phyloP scores from a whole-genome alignment of 2,329 filamentous ascomycete genomes.

The Hypocreales sp. region DNA sequence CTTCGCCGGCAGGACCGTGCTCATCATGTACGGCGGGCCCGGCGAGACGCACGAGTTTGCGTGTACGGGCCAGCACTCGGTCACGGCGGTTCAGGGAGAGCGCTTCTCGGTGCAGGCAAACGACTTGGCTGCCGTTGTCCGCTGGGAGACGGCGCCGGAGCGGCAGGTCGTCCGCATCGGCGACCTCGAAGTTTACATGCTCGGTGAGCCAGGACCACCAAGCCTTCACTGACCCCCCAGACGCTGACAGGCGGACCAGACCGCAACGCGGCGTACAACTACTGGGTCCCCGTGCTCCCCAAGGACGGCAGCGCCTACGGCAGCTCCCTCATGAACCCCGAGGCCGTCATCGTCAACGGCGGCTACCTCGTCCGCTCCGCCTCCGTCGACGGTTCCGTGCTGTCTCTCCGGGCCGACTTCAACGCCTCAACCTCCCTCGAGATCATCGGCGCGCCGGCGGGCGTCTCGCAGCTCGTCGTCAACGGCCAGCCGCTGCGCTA shows the following conservation, averaged over 20 bases:
- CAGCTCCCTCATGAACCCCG: slow-evolving; percentile 17
- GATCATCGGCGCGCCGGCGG: slow-evolving; percentile 44
- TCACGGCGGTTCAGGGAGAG: slow-evolving; percentile 11
- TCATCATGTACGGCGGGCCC: slow-evolving; percentile 48
- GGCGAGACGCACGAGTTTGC: slow-evolving; percentile 49
- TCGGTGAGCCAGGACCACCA: slow-evolving; percentile 11
- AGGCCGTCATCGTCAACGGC: slow-evolving; percentile 42
- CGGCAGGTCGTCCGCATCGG: slow-evolving; percentile 16
- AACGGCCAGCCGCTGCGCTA: slow-evolving; percentile 23
- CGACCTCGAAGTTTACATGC: slow-evolving; percentile 25
- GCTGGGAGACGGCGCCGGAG: slow-evolving; percentile 14
- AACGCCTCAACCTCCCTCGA: slow-evolving; percentile 55
- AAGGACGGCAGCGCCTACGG: slow-evolving; percentile 15
- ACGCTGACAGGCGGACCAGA: slow-evolving; percentile 20
- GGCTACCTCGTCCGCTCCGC: slow-evolving; percentile 50
- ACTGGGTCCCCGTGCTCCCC: slow-evolving; percentile 47
- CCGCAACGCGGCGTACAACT: slow-evolving; percentile 51
- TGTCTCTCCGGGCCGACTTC: slow-evolving; percentile 55
- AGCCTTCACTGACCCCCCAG: not conserved
- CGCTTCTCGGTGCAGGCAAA: slow-evolving; percentile 10
- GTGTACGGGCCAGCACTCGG: slow-evolving; percentile 15
- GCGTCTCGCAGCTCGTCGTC: slow-evolving; percentile 26
- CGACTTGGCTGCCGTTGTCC: slow-evolving; percentile 10
- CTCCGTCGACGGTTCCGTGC: slow-evolving; percentile 33
- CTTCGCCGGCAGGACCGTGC: slow-evolving; percentile 39